A percentile compares a stretch with the other conserved stretches of the same genome.
Conservation (phyloP, 805 yeast species). For the Starmerella potacharoeniae region DNA sequence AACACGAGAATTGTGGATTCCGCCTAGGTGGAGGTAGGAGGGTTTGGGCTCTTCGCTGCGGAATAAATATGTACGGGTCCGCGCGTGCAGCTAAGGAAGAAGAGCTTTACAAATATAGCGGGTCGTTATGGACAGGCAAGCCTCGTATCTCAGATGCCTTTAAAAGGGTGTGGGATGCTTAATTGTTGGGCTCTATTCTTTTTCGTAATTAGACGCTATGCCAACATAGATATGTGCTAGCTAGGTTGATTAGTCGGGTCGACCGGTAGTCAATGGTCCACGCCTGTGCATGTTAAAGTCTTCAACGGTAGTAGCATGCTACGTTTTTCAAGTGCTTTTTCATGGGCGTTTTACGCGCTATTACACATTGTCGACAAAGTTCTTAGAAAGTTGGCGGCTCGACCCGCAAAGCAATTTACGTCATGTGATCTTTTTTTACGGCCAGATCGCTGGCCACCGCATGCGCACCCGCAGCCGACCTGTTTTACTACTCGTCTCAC, state of each 20-base stretch:
- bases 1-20: slow-evolving; percentile 16
- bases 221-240: too few relatives aligned
- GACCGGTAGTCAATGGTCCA: too few relatives aligned
- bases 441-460: neutral
- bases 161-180: too few relatives aligned
- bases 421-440: slow-evolving; percentile 1
- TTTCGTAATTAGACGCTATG: too few relatives aligned
- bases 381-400: neutral
- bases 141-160: too few relatives aligned
- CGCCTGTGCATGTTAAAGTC: too few relatives aligned
- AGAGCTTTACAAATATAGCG: too few relatives aligned
- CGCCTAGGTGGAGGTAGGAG: neutral
- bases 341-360: neutral
- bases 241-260: too few relatives aligned
- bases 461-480: neutral
- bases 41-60: neutral
- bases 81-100: too few relatives aligned
- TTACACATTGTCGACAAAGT: neutral
- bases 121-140: too few relatives aligned
- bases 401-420: neutral
- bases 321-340: neutral
- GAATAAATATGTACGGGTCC: neutral
- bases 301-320: too few relatives aligned
- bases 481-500: neutral
- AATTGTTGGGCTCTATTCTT: too few relatives aligned